Evolutionary conservation across 2,329 filamentous ascomycete genomes (phyloP).

Genomic region (Orbilia ellipsospora): DNA sequence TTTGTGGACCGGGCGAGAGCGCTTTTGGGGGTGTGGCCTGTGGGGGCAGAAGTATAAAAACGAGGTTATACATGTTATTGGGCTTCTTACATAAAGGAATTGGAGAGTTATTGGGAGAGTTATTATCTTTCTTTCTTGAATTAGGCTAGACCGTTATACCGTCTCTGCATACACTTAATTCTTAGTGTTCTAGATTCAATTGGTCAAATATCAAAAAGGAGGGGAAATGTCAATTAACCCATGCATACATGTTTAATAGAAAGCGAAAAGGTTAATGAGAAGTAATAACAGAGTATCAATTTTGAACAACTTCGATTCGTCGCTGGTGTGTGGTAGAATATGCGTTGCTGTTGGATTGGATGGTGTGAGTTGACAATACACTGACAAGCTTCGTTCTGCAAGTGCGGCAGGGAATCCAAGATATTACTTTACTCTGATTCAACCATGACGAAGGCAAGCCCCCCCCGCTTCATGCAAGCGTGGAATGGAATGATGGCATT

Average conservation of each 20-base stretch:
- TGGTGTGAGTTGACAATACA: slow-evolving; percentile 39
- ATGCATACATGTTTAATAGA: slow-evolving; percentile 1
- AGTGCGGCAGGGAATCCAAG: slow-evolving; percentile 40
- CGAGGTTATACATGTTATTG: background rate
- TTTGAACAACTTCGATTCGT: slow-evolving; percentile 8
- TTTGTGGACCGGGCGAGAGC: slow-evolving; percentile 8
- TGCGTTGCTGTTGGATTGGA: slow-evolving; percentile 44
- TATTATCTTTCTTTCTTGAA: slow-evolving; percentile 7
- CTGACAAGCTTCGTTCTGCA: slow-evolving; percentile 21
- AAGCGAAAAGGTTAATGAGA: background rate
- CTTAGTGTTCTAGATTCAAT: slow-evolving; percentile 3
- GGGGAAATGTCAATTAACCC: background rate
- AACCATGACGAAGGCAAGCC: slow-evolving; percentile 7
- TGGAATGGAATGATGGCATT: slow-evolving; percentile 48
- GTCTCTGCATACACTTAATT: slow-evolving; percentile 12
- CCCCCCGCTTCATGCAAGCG: slow-evolving; percentile 38
- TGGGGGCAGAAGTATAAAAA: background rate
- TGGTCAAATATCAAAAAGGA: background rate
- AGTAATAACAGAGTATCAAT: slow-evolving; percentile 12
- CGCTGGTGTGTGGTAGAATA: slow-evolving; percentile 35
- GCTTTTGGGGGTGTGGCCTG: slow-evolving; percentile 18
- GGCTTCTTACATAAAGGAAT: slow-evolving; percentile 12
- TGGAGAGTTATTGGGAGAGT: background rate
- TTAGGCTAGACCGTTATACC: background rate
- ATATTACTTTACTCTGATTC: background rate